phyloP scores from a whole-genome alignment of 2,329 filamentous ascomycete genomes.

The Huntiella decipiens region DNA sequence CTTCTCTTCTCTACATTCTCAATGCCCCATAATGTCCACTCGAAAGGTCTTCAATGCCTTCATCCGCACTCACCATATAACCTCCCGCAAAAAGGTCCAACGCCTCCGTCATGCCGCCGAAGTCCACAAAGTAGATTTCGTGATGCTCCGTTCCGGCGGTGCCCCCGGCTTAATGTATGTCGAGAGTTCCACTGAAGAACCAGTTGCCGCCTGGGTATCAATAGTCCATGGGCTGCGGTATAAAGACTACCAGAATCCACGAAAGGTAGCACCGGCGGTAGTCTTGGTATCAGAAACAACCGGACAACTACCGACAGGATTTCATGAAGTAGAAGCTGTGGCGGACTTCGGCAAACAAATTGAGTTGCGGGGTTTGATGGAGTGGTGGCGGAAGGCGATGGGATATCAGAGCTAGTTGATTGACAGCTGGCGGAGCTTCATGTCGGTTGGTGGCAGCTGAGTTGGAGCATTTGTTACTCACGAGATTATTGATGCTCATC shows the following conservation, averaged over 20 bases:
- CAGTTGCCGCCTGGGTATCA: conserved; percentile 44
- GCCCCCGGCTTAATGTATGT: conserved; percentile 65
- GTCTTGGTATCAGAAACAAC: neutral
- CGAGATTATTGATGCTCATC: too few relatives aligned
- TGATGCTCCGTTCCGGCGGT: conserved; percentile 47
- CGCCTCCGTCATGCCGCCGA: conserved; percentile 43
- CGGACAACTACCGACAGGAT: conserved; percentile 15
- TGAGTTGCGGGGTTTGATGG: conserved; percentile 36
- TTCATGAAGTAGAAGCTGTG: conserved; percentile 42
- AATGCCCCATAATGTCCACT: neutral
- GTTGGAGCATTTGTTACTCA: too few relatives aligned
- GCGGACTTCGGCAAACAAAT: conserved; percentile 45
- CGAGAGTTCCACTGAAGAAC: conserved; percentile 33
- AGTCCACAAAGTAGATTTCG: conserved; percentile 35
- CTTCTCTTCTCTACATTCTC: too few relatives aligned
- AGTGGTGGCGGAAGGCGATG: conserved; percentile 54
- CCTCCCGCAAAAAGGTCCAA: conserved; percentile 51
- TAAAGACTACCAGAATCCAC: conserved; percentile 51
- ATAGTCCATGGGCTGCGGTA: conserved; percentile 46
- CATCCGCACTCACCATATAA: conserved; percentile 66
- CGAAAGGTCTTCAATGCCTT: conserved; percentile 28
- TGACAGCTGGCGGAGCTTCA: neutral
- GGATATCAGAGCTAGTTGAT: conserved; percentile 22
- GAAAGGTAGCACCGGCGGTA: conserved; percentile 25
- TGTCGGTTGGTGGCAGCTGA: too few relatives aligned